Evolutionary conservation across 768 basidiomycete genomes (phyloP).

Genomic region (Psilocybe cyanescens): DNA sequence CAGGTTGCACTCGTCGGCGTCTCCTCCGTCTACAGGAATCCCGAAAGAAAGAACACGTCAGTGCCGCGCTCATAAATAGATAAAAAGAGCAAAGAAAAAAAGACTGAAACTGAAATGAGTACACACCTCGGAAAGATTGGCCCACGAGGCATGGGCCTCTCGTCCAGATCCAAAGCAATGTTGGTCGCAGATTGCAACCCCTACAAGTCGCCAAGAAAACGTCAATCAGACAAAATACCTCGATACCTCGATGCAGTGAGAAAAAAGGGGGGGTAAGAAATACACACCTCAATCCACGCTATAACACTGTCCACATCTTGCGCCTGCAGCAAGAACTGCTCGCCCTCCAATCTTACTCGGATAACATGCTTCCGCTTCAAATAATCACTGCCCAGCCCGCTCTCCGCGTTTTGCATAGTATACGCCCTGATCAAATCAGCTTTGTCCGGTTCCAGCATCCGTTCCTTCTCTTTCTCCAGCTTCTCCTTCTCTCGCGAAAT

Average conservation of each 20-base stretch:
- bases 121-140: slow-evolving; percentile 82
- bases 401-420: slow-evolving; percentile 88
- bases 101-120: neutral
- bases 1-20: slow-evolving; percentile 29
- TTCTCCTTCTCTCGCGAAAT: slow-evolving; percentile 18
- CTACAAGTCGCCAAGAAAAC: slow-evolving; percentile 35
- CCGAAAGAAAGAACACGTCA: slow-evolving; percentile 25
- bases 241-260: neutral
- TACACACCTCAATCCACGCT: slow-evolving; percentile 90
- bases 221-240: neutral
- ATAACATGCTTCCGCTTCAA: slow-evolving; percentile 93
- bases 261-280: neutral
- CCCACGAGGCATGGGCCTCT: slow-evolving; percentile 89
- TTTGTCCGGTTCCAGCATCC: slow-evolving; percentile 44
- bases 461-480: slow-evolving; percentile 19
- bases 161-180: slow-evolving; percentile 90
- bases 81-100: neutral
- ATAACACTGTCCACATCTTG: slow-evolving; percentile 84
- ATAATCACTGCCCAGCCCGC: slow-evolving; percentile 95
- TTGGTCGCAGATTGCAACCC: slow-evolving; percentile 92
- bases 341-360: slow-evolving; percentile 87
- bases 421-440: slow-evolving; percentile 70
- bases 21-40: slow-evolving; percentile 29
- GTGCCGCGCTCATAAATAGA: slow-evolving; percentile 7
- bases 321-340: slow-evolving; percentile 96